Percentiles rank a stretch among this genome's conserved stretches.
These are phyloP conservation scores for Linnemannia exigua DNA, from an alignment of 192 early-diverging fungal species.

Conservation along the genomic window DNA sequence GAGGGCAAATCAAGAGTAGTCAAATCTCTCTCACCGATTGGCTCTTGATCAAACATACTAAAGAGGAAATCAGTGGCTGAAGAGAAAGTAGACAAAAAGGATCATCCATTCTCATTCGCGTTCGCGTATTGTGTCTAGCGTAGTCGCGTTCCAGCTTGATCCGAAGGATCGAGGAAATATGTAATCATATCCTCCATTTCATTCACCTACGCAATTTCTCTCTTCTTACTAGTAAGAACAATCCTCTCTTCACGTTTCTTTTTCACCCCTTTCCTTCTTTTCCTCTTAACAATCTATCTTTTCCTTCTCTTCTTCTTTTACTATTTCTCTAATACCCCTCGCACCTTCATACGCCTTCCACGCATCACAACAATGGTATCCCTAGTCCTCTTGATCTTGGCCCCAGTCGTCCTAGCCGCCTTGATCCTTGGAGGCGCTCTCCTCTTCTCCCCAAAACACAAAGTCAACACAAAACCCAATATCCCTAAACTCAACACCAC, in stretches of 20 bases:
- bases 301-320: neutral
- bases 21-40: neutral
- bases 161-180: neutral
- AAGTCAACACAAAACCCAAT: neutral
- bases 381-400: conserved; percentile 2
- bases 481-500: neutral
- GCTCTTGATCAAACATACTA: neutral
- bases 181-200: neutral
- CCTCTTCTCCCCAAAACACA: neutral
- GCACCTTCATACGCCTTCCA: too few relatives aligned
- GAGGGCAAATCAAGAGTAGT: neutral
- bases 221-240: too few relatives aligned
- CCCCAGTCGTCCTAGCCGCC: neutral
- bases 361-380: neutral
- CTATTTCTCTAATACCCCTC: neutral
- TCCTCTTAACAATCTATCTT: too few relatives aligned
- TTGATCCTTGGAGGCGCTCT: neutral
- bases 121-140: neutral
- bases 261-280: too few relatives aligned
- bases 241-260: too few relatives aligned
- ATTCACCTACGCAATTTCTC: too few relatives aligned
- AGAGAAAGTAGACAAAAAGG: neutral
- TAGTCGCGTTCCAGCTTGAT: conserved; percentile 12
- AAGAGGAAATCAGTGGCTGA: neutral
- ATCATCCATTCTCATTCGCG: neutral